Evolutionary conservation across 2,329 filamentous ascomycete genomes (phyloP).

Genomic region (Alternaria tenuissima): DNA sequence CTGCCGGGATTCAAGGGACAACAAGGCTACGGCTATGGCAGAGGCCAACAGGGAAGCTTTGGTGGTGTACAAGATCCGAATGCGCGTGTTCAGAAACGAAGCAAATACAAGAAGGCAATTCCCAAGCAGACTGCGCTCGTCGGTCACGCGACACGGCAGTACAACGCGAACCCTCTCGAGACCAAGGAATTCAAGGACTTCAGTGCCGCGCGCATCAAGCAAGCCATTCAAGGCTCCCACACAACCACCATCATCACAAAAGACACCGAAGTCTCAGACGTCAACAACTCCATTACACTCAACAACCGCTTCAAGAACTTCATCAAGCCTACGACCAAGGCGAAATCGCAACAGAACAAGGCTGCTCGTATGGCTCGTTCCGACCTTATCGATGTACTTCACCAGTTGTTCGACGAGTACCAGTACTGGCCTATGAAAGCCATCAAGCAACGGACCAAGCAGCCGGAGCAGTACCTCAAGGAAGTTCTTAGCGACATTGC

Average conservation of each 20-base stretch:
- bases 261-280: slow-evolving; percentile 33
- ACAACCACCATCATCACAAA: slow-evolving; percentile 42
- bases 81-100: slow-evolving; percentile 44
- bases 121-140: slow-evolving; percentile 62
- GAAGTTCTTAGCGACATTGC: slow-evolving; percentile 85
- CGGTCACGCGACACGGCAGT: slow-evolving; percentile 67
- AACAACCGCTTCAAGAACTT: slow-evolving; percentile 47
- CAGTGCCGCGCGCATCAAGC: slow-evolving; percentile 51
- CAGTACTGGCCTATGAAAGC: slow-evolving; percentile 95
- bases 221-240: slow-evolving; percentile 55
- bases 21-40: slow-evolving; percentile 30
- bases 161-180: slow-evolving; percentile 58
- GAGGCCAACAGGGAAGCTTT: slow-evolving; percentile 30
- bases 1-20: slow-evolving; percentile 73
- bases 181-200: slow-evolving; percentile 55
- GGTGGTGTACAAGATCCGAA: slow-evolving; percentile 43
- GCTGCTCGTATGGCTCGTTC: slow-evolving; percentile 88
- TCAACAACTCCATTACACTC: slow-evolving; percentile 36
- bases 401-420: slow-evolving; percentile 82
- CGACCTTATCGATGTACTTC: slow-evolving; percentile 85
- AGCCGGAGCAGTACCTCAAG: slow-evolving; percentile 93
- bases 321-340: slow-evolving; percentile 33
- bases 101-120: slow-evolving; percentile 48
- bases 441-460: slow-evolving; percentile 77
- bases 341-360: slow-evolving; percentile 66